These are phyloP conservation scores for Ammopiptanthus mongolicus DNA, from an alignment of 306 rosid genomes.

Conservation along the genomic window DNA sequence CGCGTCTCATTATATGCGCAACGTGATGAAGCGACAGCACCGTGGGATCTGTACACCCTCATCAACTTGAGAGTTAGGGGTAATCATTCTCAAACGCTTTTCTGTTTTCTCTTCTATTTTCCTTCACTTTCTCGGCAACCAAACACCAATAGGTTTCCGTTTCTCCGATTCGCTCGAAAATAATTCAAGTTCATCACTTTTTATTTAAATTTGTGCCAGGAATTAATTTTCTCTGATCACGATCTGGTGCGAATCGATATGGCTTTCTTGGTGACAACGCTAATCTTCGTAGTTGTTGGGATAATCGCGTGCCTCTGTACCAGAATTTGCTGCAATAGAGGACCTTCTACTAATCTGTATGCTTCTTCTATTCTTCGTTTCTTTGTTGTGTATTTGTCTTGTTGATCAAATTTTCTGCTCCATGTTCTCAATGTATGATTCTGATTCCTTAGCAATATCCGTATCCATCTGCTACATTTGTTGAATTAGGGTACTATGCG, in stretches of 20 bases:
- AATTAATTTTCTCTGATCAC: conserved; percentile 38
- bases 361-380: neutral
- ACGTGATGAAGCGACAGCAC: conserved; percentile 4
- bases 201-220: conserved; percentile 15
- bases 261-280: conserved; percentile 79
- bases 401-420: neutral
- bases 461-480: conserved; percentile 17
- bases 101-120: neutral
- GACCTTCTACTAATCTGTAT: conserved; percentile 79
- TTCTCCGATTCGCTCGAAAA: neutral
- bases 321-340: conserved; percentile 76
- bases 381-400: neutral
- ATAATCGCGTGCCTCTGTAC: conserved; percentile 68
- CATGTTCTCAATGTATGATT: neutral
- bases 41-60: conserved; percentile 29
- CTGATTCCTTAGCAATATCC: neutral
- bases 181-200: neutral
- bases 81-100: conserved; percentile 6
- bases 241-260: conserved; percentile 50
- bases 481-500: neutral
- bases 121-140: conserved; percentile 18
- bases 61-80: conserved; percentile 24
- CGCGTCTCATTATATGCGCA: conserved; percentile 11
- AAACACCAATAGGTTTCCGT: conserved; percentile 9
- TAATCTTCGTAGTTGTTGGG: conserved; percentile 65